These are phyloP conservation scores for Arthonia radiata DNA, from an alignment of 495 filamentous ascomycete species.

Conservation along the genomic window DNA sequence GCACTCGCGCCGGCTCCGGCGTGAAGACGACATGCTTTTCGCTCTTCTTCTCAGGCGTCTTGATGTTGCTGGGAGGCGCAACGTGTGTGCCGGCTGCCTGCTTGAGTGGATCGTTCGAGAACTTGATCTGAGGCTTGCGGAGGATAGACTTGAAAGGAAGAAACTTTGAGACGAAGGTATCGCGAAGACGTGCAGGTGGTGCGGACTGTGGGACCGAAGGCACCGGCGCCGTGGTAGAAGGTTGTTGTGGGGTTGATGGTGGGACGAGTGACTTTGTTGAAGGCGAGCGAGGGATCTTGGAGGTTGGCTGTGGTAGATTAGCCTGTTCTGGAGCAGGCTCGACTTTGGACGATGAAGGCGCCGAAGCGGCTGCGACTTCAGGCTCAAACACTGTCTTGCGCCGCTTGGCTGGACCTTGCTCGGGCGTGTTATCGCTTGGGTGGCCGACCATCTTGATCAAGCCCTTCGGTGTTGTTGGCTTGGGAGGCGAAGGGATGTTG, in stretches of 20 bases:
- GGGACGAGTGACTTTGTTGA: conserved; percentile 3
- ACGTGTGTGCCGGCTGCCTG: conserved; percentile 35
- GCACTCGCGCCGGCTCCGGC: conserved; percentile 7
- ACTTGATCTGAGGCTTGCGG: conserved; percentile 31
- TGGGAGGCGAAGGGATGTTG: conserved; percentile 12
- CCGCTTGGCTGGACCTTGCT: conserved; percentile 31
- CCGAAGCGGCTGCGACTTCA: conserved; percentile 16
- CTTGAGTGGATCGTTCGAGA: conserved; percentile 33
- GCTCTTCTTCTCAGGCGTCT: conserved; percentile 5
- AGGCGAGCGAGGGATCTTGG: conserved; percentile 6
- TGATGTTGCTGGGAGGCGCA: conserved; percentile 23
- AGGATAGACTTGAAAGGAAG: conserved; percentile 34
- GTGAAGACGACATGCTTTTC: conserved; percentile 39
- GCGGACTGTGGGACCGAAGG: conserved; percentile 7
- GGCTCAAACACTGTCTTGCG: conserved; percentile 22
- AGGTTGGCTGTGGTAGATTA: no score
- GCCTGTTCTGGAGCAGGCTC: conserved; percentile 1
- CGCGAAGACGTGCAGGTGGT: conserved; percentile 5
- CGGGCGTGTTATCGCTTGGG: conserved; percentile 3
- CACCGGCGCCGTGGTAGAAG: background rate
- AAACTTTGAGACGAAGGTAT: conserved; percentile 7
- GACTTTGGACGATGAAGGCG: conserved; percentile 3
- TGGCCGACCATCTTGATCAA: conserved; percentile 7
- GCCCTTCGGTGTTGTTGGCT: conserved; percentile 11
- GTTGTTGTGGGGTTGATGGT: conserved; percentile 1